phyloP scores from a whole-genome alignment of 1,284 basidiomycete species.

The Kwoniella shivajii region DNA sequence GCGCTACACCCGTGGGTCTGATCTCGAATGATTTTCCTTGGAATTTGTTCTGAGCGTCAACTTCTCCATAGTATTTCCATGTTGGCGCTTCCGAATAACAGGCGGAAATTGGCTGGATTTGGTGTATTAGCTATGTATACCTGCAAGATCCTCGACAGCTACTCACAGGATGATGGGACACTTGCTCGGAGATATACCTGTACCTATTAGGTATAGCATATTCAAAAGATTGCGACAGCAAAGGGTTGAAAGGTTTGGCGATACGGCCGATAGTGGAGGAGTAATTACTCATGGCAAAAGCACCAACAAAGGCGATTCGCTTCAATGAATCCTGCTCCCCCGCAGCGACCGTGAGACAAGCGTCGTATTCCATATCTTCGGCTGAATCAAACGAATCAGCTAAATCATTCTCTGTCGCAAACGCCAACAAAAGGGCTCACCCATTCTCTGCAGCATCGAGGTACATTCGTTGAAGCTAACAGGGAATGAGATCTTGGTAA shows the following conservation, averaged over 20 bases:
- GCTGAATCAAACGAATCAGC: constrained; percentile 57
- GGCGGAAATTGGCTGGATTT: constrained; percentile 88
- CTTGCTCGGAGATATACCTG: constrained; percentile 91
- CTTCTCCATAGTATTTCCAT: constrained; percentile 93
- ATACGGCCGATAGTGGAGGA: constrained; percentile 92
- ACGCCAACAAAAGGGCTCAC: constrained; percentile 34
- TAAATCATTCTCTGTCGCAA: constrained; percentile 9
- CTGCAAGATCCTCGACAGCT: neutral
- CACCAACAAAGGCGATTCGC: constrained; percentile 89
- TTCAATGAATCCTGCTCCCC: constrained; percentile 74
- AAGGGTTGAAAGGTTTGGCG: constrained; percentile 86
- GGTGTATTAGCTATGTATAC: neutral
- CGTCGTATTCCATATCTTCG: constrained; percentile 94
- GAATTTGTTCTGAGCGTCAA: constrained; percentile 79
- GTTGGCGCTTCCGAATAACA: constrained; percentile 88
- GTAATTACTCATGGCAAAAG: constrained; percentile 98
- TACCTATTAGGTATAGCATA: constrained; percentile 89
- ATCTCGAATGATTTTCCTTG: constrained; percentile 98
- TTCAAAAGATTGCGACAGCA: constrained; percentile 85
- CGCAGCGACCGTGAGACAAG: constrained; percentile 77
- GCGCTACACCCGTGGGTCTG: constrained; percentile 89
- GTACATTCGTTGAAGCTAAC: constrained; percentile 96
- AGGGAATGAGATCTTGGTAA: constrained; percentile 91
- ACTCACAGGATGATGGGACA: constrained; percentile 80
- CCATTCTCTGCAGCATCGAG: constrained; percentile 80